Evolutionary conservation across 768 basidiomycete species (phyloP).

Genomic region (Naganishia vishniacii): DNA sequence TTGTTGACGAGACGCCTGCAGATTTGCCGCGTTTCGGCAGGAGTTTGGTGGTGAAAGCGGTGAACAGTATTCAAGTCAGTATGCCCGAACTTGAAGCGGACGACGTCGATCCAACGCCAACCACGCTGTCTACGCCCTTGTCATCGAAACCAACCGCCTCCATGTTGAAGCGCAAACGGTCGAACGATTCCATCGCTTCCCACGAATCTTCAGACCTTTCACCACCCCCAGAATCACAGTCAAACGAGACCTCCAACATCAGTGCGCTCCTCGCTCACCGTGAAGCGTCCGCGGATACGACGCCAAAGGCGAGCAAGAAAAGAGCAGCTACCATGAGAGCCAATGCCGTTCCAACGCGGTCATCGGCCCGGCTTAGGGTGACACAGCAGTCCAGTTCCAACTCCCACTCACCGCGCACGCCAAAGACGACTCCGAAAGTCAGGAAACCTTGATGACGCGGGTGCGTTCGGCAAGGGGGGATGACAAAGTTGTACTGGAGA

Average conservation of each 20-base stretch:
- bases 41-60: background rate
- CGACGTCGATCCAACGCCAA: background rate
- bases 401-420: constrained; percentile 1
- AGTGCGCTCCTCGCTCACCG: background rate
- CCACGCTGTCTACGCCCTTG: background rate
- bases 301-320: constrained; percentile 10
- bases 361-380: constrained; percentile 4
- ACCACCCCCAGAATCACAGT: constrained; percentile 12
- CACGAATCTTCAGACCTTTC: constrained; percentile 21
- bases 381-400: constrained; percentile 4
- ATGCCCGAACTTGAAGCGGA: background rate
- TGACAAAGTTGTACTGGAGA: background rate
- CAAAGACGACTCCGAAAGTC: background rate
- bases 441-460: background rate
- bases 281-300: background rate
- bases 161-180: constrained; percentile 14
- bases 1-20: background rate
- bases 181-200: constrained; percentile 1
- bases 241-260: background rate
- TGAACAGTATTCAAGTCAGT: background rate
- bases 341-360: background rate
- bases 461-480: background rate
- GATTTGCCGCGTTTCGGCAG: background rate
- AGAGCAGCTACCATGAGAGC: background rate
- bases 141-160: constrained; percentile 5